These are phyloP conservation scores for Vigna unguiculata DNA, from an alignment of 306 rosid genomes.

Conservation along the genomic window DNA sequence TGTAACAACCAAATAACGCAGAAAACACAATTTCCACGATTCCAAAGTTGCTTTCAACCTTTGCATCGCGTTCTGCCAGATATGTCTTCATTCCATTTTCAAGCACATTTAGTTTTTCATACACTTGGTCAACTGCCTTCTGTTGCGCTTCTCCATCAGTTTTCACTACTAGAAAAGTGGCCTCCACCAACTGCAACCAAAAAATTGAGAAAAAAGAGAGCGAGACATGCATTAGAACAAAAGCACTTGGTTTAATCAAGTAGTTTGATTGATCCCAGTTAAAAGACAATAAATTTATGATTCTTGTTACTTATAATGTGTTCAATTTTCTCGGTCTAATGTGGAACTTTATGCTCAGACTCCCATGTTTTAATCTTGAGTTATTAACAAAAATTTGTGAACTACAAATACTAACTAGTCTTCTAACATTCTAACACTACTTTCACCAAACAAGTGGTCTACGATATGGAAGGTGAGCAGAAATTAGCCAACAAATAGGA, in stretches of 20 bases:
- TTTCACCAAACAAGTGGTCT: constrained; percentile 10
- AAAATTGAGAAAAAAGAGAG: background rate
- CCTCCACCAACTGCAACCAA: constrained; percentile 24
- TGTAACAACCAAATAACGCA: constrained; percentile 13
- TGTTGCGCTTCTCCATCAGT: constrained; percentile 49
- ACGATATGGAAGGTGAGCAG: background rate
- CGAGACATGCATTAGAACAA: background rate
- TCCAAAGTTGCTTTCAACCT: constrained; percentile 31
- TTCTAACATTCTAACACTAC: background rate
- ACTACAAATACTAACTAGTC: background rate
- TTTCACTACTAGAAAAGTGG: background rate
- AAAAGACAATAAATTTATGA: too few relatives aligned
- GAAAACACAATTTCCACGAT: constrained; percentile 37
- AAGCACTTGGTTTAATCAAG: background rate
- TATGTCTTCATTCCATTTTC: constrained; percentile 52
- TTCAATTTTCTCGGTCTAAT: too few relatives aligned
- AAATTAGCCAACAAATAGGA: background rate
- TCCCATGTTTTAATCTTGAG: background rate
- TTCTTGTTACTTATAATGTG: too few relatives aligned
- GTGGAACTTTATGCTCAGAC: too few relatives aligned
- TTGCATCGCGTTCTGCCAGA: constrained; percentile 38
- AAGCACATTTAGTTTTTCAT: constrained; percentile 40
- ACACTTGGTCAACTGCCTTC: constrained; percentile 27
- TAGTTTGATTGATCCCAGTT: background rate
- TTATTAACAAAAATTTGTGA: background rate